These are phyloP conservation scores for Colletotrichum navitas DNA, from an alignment of 2,329 filamentous ascomycete species.

Conservation along the genomic window DNA sequence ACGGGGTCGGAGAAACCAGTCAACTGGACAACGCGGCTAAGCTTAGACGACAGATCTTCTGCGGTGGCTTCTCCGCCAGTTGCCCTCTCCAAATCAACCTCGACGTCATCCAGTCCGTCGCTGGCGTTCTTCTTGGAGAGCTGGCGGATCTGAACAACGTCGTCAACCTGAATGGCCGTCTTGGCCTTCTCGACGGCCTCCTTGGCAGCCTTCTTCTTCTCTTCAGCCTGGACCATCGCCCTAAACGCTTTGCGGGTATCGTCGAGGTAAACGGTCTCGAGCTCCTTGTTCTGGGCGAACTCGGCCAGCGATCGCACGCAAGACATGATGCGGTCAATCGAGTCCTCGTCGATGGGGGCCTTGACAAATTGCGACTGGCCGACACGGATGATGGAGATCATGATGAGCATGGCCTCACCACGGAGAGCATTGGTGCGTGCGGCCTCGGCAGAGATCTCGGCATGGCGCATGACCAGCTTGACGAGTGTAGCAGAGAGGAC, in stretches of 20 bases:
- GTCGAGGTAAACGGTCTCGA: conserved; percentile 92
- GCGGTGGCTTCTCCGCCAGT: conserved; percentile 87
- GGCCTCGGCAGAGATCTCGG: conserved; percentile 87
- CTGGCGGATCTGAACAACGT: conserved; percentile 92
- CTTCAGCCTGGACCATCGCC: conserved; percentile 96
- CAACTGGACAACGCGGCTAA: conserved; percentile 95
- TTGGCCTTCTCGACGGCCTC: conserved; percentile 94
- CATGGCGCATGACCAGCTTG: conserved; percentile 97
- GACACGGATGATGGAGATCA: conserved; percentile 98
- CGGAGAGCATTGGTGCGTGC: conserved; percentile 93
- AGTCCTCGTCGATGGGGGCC: conserved; percentile 96
- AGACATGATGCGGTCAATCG: conserved; percentile 98
- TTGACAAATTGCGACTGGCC: conserved; percentile 99
- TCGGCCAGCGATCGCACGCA: conserved; percentile 94
- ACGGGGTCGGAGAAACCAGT: conserved; percentile 98
- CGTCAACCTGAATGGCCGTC: conserved; percentile 93
- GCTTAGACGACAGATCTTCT: conserved; percentile 92
- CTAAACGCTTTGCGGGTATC: conserved; percentile 97
- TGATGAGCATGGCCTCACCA: conserved; percentile 98
- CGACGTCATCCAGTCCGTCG: conserved; percentile 87
- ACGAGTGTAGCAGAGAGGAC: conserved; percentile 96
- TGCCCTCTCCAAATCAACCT: conserved; percentile 91
- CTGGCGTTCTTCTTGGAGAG: conserved; percentile 89
- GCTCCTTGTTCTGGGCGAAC: conserved; percentile 88
- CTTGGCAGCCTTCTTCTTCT: conserved; percentile 97